Evolutionary conservation across 371 early-diverging fungal species (phyloP).

Genomic region (Furculomyces boomerangus): DNA sequence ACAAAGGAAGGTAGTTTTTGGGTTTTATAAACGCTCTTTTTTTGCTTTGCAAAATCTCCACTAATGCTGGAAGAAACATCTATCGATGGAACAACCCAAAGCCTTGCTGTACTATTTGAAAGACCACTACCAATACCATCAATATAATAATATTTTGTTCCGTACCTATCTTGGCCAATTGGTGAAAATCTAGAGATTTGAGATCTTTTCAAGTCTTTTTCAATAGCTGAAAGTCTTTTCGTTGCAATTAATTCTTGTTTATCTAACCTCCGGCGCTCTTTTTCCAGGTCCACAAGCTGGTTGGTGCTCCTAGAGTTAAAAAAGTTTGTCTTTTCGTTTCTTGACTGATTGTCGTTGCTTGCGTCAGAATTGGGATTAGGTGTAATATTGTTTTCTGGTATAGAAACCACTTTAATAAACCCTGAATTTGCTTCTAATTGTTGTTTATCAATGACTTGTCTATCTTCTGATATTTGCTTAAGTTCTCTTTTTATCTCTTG

Average conservation of each 20-base stretch:
- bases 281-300: not conserved
- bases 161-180: slow-evolving; percentile 68
- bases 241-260: not conserved
- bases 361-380: too few species aligned
- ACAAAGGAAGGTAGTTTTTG: slow-evolving; percentile 10
- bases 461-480: slow-evolving; percentile 25
- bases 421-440: too few species aligned
- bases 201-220: slow-evolving; percentile 39
- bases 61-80: slow-evolving; percentile 24
- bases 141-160: slow-evolving; percentile 68
- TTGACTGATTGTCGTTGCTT: too few species aligned
- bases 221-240: slow-evolving; percentile 31
- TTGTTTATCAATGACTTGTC: too few species aligned
- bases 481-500: slow-evolving; percentile 45
- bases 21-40: not conserved
- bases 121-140: slow-evolving; percentile 48
- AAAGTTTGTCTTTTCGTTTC: too few species aligned
- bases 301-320: slow-evolving; percentile 2
- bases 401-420: too few species aligned
- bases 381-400: too few species aligned
- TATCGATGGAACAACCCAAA: slow-evolving; percentile 44
- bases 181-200: slow-evolving; percentile 46
- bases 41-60: slow-evolving; percentile 1
- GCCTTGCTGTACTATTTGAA: slow-evolving; percentile 34
- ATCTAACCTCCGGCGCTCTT: slow-evolving; percentile 3